A percentile compares a stretch with the other conserved stretches of the same genome.
phyloP scores from a whole-genome alignment of 1,139 yeast species.

The Spathaspora sp. region DNA sequence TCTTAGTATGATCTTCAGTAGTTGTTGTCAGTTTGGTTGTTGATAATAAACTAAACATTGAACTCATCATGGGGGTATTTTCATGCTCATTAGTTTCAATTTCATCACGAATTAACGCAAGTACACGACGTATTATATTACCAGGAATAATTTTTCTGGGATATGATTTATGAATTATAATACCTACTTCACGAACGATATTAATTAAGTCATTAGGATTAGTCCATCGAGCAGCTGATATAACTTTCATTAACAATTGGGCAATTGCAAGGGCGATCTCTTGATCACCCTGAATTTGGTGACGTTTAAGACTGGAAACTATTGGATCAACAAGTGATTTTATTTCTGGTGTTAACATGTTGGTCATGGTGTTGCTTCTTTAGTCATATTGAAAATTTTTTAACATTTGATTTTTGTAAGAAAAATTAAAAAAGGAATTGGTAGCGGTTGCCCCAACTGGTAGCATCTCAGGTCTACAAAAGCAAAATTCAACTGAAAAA shows the following conservation, averaged over 20 bases:
- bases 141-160: conserved; percentile 87
- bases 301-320: conserved; percentile 58
- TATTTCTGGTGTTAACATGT: conserved; percentile 32
- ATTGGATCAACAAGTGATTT: conserved; percentile 39
- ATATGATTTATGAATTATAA: conserved; percentile 57
- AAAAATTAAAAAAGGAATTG: not conserved
- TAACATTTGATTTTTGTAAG: not conserved
- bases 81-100: conserved; percentile 50
- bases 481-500: not conserved
- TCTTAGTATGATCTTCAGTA: conserved; percentile 26
- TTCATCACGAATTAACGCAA: conserved; percentile 87
- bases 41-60: conserved; percentile 86
- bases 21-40: conserved; percentile 27
- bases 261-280: conserved; percentile 85
- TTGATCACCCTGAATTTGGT: conserved; percentile 72
- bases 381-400: not conserved
- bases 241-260: conserved; percentile 81
- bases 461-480: not conserved
- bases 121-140: conserved; percentile 84
- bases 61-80: conserved; percentile 55
- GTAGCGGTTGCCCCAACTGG: too few species aligned
- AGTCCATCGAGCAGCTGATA: conserved; percentile 88
- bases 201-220: conserved; percentile 63
- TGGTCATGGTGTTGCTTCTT: not conserved
- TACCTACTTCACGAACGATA: conserved; percentile 68